Evolutionary conservation across 2,329 filamentous ascomycete genomes (phyloP).

Genomic region (Aspergillus sp.): DNA sequence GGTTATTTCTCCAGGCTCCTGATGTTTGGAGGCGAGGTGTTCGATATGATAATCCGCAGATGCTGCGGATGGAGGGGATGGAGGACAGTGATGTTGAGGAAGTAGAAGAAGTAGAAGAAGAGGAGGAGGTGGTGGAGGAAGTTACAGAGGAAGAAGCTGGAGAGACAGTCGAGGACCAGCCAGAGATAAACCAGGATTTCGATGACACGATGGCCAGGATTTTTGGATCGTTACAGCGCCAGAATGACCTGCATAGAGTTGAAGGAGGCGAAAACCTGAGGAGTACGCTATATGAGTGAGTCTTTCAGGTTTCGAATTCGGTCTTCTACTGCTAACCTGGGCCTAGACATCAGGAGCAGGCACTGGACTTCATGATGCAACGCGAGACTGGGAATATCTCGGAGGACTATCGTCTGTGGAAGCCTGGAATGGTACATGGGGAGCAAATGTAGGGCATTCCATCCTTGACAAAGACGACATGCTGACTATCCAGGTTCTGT

Average conservation of each 20-base stretch:
- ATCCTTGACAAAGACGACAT: too few species aligned
- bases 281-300: neutral
- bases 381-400: conserved; percentile 4
- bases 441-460: neutral
- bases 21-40: neutral
- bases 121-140: neutral
- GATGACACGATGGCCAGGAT: neutral
- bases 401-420: conserved; percentile 1
- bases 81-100: neutral
- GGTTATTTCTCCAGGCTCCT: neutral
- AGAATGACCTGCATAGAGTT: neutral
- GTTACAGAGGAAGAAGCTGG: neutral
- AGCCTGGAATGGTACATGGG: neutral
- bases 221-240: neutral
- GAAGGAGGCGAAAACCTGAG: neutral
- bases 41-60: conserved; percentile 4
- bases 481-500: neutral
- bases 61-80: neutral
- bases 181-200: neutral
- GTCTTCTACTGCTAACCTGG: neutral
- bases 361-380: neutral
- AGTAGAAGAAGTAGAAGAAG: neutral
- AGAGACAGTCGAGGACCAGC: neutral
- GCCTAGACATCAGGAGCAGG: conserved; percentile 3
- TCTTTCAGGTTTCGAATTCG: neutral